Evolutionary conservation across 306 rosid species (phyloP).

Genomic region (Trichosanthes truncata): DNA sequence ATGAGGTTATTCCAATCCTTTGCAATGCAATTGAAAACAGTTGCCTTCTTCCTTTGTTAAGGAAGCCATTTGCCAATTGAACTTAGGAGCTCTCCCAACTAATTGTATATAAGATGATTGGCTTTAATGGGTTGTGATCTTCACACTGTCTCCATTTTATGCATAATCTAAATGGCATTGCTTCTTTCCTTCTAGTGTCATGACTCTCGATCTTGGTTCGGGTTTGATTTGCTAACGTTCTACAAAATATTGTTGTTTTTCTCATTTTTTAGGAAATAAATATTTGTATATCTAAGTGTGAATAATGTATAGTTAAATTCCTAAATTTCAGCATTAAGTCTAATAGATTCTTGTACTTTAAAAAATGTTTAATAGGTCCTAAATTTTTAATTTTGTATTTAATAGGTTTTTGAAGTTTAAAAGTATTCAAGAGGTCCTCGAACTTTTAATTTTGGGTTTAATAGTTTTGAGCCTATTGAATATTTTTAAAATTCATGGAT

Average conservation of each 20-base stretch:
- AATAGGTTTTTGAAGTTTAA: too few relatives aligned
- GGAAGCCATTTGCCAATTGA: not conserved
- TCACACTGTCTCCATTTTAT: not conserved
- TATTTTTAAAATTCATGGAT: too few relatives aligned
- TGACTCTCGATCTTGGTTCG: not conserved
- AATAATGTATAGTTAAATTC: not conserved
- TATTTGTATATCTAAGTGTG: too few relatives aligned
- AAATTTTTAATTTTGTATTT: too few relatives aligned
- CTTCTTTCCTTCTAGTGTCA: not conserved
- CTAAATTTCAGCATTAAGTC: too few relatives aligned
- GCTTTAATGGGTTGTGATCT: not conserved
- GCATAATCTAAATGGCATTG: conserved; percentile 7
- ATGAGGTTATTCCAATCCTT: not conserved
- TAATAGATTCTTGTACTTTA: too few relatives aligned
- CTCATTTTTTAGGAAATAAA: too few relatives aligned
- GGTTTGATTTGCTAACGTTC: not conserved
- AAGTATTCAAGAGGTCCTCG: too few relatives aligned
- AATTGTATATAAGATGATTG: conserved; percentile 12
- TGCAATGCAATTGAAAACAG: not conserved
- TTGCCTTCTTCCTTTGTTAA: conserved; percentile 6
- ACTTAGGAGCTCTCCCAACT: conserved; percentile 6
- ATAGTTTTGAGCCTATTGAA: too few relatives aligned
- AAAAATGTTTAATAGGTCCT: too few relatives aligned
- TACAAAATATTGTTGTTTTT: not conserved
- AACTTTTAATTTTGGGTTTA: too few relatives aligned